phyloP scores from a whole-genome alignment of 1,284 basidiomycete genomes.

The Puccinia polysora region DNA sequence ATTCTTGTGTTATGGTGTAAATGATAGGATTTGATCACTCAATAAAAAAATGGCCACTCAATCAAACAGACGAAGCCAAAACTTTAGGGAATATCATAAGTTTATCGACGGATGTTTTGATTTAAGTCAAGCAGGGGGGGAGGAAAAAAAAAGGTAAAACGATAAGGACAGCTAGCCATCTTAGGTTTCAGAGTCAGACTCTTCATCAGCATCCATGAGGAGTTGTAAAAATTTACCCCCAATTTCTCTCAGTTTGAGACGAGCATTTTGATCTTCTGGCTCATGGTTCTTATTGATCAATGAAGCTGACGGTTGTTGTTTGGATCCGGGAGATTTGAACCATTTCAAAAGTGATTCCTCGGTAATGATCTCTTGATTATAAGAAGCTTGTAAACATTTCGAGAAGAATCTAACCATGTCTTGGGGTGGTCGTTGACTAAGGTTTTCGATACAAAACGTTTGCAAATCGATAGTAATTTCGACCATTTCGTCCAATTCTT shows the following conservation, averaged over 20 bases:
- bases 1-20: no score
- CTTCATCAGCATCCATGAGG: conserved; percentile 53
- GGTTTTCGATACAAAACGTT: conserved; percentile 49
- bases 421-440: conserved; percentile 24
- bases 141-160: no score
- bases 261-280: conserved; percentile 50
- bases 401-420: conserved; percentile 51
- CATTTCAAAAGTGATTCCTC: conserved; percentile 55
- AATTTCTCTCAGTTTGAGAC: conserved; percentile 51
- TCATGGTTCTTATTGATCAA: neutral
- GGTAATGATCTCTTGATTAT: conserved; percentile 55
- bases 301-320: neutral
- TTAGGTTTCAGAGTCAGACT: no score
- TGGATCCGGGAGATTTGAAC: conserved; percentile 51
- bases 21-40: no score
- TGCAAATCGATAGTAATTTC: conserved; percentile 51
- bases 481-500: conserved; percentile 51
- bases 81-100: no score
- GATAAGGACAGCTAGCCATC: no score
- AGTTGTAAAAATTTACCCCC: conserved; percentile 54
- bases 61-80: no score
- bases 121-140: no score
- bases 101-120: no score
- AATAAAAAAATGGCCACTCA: no score
- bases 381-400: conserved; percentile 54